Evolutionary conservation across 2,329 filamentous ascomycete genomes (phyloP), one percentile per base, ranked within the genome.

Genomic region (Triangularia setosa): DNA sequence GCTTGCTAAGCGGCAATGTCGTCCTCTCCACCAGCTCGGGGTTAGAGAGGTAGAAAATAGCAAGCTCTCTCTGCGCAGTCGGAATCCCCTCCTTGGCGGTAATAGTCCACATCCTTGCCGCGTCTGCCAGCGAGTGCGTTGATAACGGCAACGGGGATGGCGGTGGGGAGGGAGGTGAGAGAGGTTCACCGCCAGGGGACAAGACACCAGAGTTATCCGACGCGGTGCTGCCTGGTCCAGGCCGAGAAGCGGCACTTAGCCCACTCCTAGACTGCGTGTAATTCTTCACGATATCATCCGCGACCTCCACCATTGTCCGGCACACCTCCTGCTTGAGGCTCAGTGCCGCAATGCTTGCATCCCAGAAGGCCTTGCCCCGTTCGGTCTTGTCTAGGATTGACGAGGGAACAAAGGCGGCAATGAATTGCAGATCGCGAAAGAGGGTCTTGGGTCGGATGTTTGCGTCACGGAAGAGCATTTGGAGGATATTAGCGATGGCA

Each of bases 21-120:
- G 92, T 90, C 24, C 91, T 86, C 69, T 87, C 85, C 12, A 97
- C 87, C 16, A 95, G 84, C 74, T 97, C 92, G 0, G 95, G 93
- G 70, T 96, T 90, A 0, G 92, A 95, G 44, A 99, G 85, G 75
- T 97, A 98, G 72, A 98, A 90, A 67, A 97, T 90, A 1, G 91
- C 95, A 16, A 99, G 84, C 78, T 99, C 95, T 59, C 95, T 88
- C 79, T 98, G 93, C 4, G 94, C 93, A 12, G 91, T 90, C 0
- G 93, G 84, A 66, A 93, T 87, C 44, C 94, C 93, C 77, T 99
- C 95, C 75, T 93, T 95, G 16, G 95, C 95, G 1, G 93, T 94
- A 73, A 97, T 95, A 67, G 92, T 90, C 83, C 92, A 92, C 88
- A 98, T 95, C 69, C 85, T 87, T 2, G 91, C 93, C 0, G 93